Conservation (phyloP, 495 filamentous ascomycete genomes). For the Penicillium arizonense region DNA sequence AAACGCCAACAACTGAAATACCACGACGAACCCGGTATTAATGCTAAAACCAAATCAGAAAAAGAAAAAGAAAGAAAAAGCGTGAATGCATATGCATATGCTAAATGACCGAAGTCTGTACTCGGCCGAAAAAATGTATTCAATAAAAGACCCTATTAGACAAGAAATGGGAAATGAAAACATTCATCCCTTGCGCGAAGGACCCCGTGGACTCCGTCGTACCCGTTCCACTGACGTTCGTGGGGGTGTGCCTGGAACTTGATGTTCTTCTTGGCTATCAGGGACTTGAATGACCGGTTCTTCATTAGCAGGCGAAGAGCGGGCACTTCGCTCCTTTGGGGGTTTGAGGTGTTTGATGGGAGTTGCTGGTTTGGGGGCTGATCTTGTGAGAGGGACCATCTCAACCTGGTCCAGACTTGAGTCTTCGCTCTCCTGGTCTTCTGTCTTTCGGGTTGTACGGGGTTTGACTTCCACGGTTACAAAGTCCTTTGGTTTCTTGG, state of each 20-base stretch:
- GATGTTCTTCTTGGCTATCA: constrained; percentile 1
- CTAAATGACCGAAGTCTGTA: not conserved
- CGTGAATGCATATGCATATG: not conserved
- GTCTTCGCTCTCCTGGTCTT: not conserved
- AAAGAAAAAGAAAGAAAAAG: not conserved
- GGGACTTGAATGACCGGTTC: constrained; percentile 1
- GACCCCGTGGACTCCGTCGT: constrained; percentile 7
- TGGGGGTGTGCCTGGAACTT: not conserved
- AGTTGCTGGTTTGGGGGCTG: not conserved
- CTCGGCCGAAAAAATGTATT: not conserved
- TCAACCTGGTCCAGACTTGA: constrained; percentile 1
- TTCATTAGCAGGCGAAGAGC: not conserved
- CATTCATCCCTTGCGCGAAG: not conserved
- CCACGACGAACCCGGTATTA: not conserved
- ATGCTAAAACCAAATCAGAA: not conserved
- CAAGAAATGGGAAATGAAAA: not conserved
- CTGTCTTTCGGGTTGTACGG: not conserved
- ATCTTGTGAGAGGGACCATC: not conserved
- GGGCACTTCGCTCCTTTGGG: not conserved
- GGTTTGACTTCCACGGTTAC: not conserved
- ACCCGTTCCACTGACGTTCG: not conserved
- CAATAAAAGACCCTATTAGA: not conserved
- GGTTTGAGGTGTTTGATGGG: not conserved
- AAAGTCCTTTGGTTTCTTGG: not conserved
- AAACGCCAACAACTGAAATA: not conserved